These are phyloP conservation scores for Talaromyces piceae DNA, from an alignment of 2,329 filamentous ascomycete species.

Conservation along the genomic window DNA sequence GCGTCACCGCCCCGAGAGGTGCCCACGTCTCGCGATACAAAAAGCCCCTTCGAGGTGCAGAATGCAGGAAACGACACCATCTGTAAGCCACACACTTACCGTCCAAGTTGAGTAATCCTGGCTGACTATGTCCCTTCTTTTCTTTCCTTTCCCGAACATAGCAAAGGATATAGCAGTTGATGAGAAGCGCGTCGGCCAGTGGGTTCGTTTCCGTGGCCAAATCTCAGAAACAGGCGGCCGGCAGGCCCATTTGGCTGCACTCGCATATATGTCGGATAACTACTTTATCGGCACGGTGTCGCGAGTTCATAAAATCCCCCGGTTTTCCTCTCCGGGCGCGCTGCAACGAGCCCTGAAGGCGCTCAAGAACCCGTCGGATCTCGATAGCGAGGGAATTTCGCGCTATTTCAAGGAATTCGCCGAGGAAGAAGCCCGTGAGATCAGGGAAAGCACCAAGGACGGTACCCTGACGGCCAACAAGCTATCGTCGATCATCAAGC, in stretches of 20 bases:
- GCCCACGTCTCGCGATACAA: background rate
- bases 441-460: conserved; percentile 25
- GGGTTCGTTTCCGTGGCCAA: conserved; percentile 46
- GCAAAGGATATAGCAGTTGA: conserved; percentile 46
- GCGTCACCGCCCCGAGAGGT: conserved; percentile 38
- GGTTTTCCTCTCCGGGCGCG: conserved; percentile 52
- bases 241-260: conserved; percentile 73
- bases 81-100: conserved; percentile 1
- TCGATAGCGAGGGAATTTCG: conserved; percentile 34
- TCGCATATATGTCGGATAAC: conserved; percentile 88
- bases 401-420: conserved; percentile 36
- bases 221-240: conserved; percentile 69
- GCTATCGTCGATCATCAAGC: conserved; percentile 13
- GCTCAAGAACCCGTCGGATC: conserved; percentile 37
- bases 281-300: conserved; percentile 89
- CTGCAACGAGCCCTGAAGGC: conserved; percentile 32
- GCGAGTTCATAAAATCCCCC: conserved; percentile 72
- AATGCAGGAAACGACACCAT: background rate
- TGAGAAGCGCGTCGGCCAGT: conserved; percentile 59
- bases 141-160: conserved; percentile 18
- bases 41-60: conserved; percentile 2
- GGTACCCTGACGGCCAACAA: conserved; percentile 25
- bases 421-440: conserved; percentile 35
- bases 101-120: background rate
- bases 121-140: background rate